phyloP scores from a whole-genome alignment of 805 yeast genomes.

The Barnettozyma sucrosica region DNA sequence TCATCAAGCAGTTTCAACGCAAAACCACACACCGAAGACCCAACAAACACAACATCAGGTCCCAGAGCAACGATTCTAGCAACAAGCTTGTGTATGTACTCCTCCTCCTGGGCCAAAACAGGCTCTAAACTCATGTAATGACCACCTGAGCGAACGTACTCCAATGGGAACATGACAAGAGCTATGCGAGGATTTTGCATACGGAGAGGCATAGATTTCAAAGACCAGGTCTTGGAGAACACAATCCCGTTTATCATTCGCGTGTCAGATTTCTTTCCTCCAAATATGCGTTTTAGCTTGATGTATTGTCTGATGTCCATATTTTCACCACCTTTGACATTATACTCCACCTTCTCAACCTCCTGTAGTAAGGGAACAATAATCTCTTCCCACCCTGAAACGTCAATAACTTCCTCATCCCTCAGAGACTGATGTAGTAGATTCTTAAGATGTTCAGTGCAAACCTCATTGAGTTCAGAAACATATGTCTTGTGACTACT shows the following conservation, averaged over 20 bases:
- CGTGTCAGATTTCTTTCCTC: slow-evolving; percentile 62
- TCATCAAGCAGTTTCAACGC: slow-evolving; percentile 69
- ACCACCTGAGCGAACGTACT: slow-evolving; percentile 70
- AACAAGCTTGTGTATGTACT: slow-evolving; percentile 75
- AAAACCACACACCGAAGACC: slow-evolving; percentile 74
- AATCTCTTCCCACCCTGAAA: slow-evolving; percentile 53
- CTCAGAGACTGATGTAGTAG: slow-evolving; percentile 53
- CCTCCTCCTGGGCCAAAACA: slow-evolving; percentile 80
- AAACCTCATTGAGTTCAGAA: slow-evolving; percentile 32
- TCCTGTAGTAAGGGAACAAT: slow-evolving; percentile 46
- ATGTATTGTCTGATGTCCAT: slow-evolving; percentile 85
- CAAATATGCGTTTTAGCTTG: slow-evolving; percentile 78
- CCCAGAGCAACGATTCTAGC: slow-evolving; percentile 67
- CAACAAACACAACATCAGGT: slow-evolving; percentile 76
- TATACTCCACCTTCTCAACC: slow-evolving; percentile 55
- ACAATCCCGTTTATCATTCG: slow-evolving; percentile 69
- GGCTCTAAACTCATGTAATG: slow-evolving; percentile 79
- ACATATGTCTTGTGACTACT: slow-evolving; percentile 4
- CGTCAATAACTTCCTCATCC: slow-evolving; percentile 50
- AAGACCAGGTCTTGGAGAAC: slow-evolving; percentile 77
- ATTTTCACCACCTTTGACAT: slow-evolving; percentile 58
- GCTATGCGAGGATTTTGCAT: slow-evolving; percentile 70
- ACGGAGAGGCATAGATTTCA: slow-evolving; percentile 65
- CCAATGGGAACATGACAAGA: slow-evolving; percentile 83
- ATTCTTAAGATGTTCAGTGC: slow-evolving; percentile 39